These are phyloP conservation scores for Daldinia sp. DNA, from an alignment of 2,329 filamentous ascomycete genomes.

Conservation along the genomic window DNA sequence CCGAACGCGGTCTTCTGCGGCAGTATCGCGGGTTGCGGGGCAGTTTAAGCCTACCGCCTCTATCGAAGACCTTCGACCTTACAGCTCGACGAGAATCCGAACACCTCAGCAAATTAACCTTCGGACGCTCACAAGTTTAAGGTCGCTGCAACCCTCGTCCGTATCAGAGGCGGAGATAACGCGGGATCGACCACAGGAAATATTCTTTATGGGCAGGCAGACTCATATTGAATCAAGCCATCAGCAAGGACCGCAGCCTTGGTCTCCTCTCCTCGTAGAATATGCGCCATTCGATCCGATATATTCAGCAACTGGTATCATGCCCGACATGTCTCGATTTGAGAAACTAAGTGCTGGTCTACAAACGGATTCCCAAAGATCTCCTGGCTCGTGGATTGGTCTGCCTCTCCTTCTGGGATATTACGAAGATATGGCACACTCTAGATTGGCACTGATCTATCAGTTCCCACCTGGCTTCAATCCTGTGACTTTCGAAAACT, in stretches of 20 bases:
- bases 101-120: constrained; percentile 72
- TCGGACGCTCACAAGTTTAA: constrained; percentile 62
- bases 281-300: constrained; percentile 75
- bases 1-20: constrained; percentile 67
- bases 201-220: constrained; percentile 65
- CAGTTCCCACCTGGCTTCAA: constrained; percentile 76
- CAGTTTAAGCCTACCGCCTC: constrained; percentile 55
- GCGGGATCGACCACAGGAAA: constrained; percentile 57
- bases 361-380: constrained; percentile 65
- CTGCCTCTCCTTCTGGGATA: constrained; percentile 73
- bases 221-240: constrained; percentile 63
- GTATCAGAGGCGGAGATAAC: constrained; percentile 52
- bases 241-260: constrained; percentile 59
- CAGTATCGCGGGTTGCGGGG: constrained; percentile 51
- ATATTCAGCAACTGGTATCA: constrained; percentile 71
- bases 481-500: constrained; percentile 65
- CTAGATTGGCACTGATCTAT: constrained; percentile 80
- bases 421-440: constrained; percentile 78
- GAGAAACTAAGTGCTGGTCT: constrained; percentile 72
- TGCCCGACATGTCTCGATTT: constrained; percentile 73
- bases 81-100: constrained; percentile 71
- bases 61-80: constrained; percentile 62
- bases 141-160: constrained; percentile 56
- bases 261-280: constrained; percentile 74
- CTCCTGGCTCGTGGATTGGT: constrained; percentile 70